Evolutionary conservation across 805 yeast genomes (phyloP).

Genomic region (Saccharomycopsis guyanensis): DNA sequence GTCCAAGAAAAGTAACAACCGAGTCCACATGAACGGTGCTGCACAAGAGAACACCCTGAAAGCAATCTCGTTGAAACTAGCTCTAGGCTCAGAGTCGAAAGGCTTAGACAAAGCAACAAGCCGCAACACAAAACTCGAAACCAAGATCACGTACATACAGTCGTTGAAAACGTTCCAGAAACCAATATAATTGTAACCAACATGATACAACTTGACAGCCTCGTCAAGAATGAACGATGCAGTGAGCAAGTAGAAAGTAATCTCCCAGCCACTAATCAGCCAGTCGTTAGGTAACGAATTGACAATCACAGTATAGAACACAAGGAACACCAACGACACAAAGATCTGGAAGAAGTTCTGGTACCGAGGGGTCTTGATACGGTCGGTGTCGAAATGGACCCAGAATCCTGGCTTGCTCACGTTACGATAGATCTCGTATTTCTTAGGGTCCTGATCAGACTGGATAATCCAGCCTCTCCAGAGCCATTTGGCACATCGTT

Average conservation of each 20-base stretch:
- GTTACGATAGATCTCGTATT: conserved; percentile 57
- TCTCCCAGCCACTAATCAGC: conserved; percentile 41
- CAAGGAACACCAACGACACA: conserved; percentile 56
- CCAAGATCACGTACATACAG: conserved; percentile 49
- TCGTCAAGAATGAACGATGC: conserved; percentile 64
- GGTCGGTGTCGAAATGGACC: conserved; percentile 70
- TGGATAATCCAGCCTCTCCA: conserved; percentile 94
- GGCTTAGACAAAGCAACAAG: conserved; percentile 30
- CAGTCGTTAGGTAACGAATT: conserved; percentile 22
- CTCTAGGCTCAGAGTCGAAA: conserved; percentile 21
- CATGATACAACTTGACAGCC: conserved; percentile 59
- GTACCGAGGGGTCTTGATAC: conserved; percentile 79
- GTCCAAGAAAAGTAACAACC: conserved; percentile 69
- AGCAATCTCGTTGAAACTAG: conserved; percentile 45
- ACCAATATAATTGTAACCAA: conserved; percentile 63
- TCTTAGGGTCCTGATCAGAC: conserved; percentile 57
- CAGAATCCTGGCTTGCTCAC: conserved; percentile 45
- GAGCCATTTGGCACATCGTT: conserved; percentile 79
- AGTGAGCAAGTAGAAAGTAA: conserved; percentile 56
- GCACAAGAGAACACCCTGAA: conserved; percentile 69
- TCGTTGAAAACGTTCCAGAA: conserved; percentile 80
- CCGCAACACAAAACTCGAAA: conserved; percentile 49
- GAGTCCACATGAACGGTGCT: conserved; percentile 82
- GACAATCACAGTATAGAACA: conserved; percentile 49
- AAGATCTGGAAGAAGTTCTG: conserved; percentile 68